Evolutionary conservation across 805 yeast genomes (phyloP).

Genomic region (Suhomyces sp.): DNA sequence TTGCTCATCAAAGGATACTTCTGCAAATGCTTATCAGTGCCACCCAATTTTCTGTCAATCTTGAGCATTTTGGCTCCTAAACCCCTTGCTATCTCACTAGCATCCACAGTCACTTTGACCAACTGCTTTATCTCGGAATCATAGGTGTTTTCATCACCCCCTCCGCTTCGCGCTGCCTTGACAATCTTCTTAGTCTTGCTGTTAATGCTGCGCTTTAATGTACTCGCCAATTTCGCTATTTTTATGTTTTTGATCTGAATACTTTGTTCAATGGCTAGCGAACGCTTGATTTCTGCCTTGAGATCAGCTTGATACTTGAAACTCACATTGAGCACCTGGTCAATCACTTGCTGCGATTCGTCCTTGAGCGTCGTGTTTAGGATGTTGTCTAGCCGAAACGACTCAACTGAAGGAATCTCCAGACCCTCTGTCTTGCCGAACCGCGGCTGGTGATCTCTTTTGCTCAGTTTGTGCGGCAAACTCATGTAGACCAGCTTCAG

Average conservation of each 20-base stretch:
- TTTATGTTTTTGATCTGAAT: slow-evolving; percentile 40
- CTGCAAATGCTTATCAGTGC: not conserved
- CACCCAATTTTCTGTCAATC: not conserved
- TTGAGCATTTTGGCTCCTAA: not conserved
- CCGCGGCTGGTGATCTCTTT: slow-evolving; percentile 13
- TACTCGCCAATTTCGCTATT: slow-evolving; percentile 28
- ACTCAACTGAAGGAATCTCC: slow-evolving; percentile 26
- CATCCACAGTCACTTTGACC: slow-evolving; percentile 7
- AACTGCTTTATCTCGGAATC: slow-evolving; percentile 9
- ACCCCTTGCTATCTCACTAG: slow-evolving; percentile 11
- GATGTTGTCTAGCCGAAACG: slow-evolving; percentile 31
- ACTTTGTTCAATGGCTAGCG: slow-evolving; percentile 36
- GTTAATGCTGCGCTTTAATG: slow-evolving; percentile 15
- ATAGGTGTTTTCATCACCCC: not conserved
- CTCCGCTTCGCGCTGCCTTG: slow-evolving; percentile 1
- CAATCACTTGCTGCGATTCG: slow-evolving; percentile 31
- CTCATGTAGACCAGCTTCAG: not conserved
- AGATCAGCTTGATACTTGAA: slow-evolving; percentile 36
- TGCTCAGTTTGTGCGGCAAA: slow-evolving; percentile 1
- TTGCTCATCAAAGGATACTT: not conserved
- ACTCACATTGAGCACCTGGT: slow-evolving; percentile 25
- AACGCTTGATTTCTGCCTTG: slow-evolving; percentile 29
- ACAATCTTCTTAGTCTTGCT: slow-evolving; percentile 8
- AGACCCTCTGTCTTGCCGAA: slow-evolving; percentile 6
- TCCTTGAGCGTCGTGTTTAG: slow-evolving; percentile 19